Evolutionary conservation across 768 basidiomycete species (phyloP).

Genomic region (Termitomyces sp.): DNA sequence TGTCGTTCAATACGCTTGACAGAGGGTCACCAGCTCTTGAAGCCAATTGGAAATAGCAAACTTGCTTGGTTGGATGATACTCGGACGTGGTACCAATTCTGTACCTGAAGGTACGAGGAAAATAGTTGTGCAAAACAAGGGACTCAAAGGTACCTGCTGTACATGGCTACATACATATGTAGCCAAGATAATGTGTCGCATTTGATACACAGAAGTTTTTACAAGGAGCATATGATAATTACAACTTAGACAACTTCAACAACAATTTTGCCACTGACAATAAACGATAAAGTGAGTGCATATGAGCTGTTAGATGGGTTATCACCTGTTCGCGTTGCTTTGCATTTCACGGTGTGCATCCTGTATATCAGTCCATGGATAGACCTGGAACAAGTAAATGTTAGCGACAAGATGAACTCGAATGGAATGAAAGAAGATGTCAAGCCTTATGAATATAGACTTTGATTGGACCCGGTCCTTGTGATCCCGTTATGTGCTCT

Average conservation of each 20-base stretch:
- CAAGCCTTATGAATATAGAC: slow-evolving; percentile 76
- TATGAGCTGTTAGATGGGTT: slow-evolving; percentile 1
- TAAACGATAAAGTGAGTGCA: neutral
- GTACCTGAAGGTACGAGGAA: neutral
- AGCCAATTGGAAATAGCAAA: too few species aligned
- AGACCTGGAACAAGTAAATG: slow-evolving; percentile 48
- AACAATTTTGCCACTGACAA: slow-evolving; percentile 44
- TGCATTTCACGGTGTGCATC: slow-evolving; percentile 85
- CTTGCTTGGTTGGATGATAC: too few species aligned
- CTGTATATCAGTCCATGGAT: slow-evolving; percentile 75
- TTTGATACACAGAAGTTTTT: neutral
- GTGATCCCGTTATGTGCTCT: slow-evolving; percentile 51
- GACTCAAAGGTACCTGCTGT: neutral
- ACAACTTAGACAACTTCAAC: slow-evolving; percentile 31
- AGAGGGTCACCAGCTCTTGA: neutral
- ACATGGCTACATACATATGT: neutral
- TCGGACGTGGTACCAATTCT: too few species aligned
- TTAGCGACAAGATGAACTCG: slow-evolving; percentile 1
- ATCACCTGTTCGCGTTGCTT: slow-evolving; percentile 51
- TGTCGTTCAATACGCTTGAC: neutral
- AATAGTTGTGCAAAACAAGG: neutral
- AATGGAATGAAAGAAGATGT: slow-evolving; percentile 1
- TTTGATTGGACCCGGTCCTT: slow-evolving; percentile 58
- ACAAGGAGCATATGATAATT: neutral
- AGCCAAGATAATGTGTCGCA: neutral